Conservation (phyloP, 2,329 filamentous ascomycete species). For the Calonectria multiphialidica region DNA sequence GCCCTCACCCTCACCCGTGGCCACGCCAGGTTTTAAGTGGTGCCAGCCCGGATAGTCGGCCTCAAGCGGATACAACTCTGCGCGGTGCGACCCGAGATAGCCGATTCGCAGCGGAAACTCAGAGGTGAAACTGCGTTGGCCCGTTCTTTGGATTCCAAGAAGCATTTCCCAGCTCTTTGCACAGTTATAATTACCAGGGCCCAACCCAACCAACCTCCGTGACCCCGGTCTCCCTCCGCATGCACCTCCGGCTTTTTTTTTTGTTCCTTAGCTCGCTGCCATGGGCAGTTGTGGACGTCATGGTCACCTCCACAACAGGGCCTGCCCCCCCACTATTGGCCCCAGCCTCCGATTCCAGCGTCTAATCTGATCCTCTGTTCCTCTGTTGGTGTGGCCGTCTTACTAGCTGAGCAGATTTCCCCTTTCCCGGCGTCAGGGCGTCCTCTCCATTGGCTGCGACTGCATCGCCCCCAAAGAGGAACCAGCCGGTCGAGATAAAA, state of each 20-base stretch:
- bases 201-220: background rate
- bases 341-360: background rate
- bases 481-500: background rate
- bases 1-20: background rate
- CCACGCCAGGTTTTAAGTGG: background rate
- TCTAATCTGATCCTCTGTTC: background rate
- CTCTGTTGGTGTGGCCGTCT: background rate
- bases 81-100: background rate
- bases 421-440: background rate
- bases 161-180: background rate
- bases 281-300: background rate
- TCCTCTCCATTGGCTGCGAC: background rate
- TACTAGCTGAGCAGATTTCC: background rate
- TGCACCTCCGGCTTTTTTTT: background rate
- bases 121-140: background rate
- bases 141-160: background rate
- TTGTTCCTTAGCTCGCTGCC: background rate
- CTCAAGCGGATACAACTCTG: background rate
- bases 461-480: background rate
- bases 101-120: background rate
- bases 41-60: background rate
- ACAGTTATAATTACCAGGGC: background rate
- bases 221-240: background rate
- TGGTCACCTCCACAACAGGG: background rate
- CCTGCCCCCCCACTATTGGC: background rate